phyloP scores from a whole-genome alignment of 495 filamentous ascomycete genomes.

The Xylaria longipes region DNA sequence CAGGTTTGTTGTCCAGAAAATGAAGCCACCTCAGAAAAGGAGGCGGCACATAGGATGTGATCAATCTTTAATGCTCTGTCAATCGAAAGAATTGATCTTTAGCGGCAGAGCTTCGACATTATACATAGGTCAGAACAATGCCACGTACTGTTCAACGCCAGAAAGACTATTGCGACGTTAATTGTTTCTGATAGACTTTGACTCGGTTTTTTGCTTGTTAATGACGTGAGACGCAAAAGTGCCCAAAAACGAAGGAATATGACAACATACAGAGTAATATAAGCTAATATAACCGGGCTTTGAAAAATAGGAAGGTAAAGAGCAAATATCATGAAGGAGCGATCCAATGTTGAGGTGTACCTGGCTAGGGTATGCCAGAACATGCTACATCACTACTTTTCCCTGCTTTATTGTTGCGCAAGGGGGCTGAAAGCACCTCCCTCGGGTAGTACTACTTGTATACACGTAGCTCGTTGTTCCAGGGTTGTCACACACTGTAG shows the following conservation, averaged over 20 bases:
- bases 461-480: neutral
- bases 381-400: neutral
- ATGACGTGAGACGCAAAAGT: neutral
- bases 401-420: neutral
- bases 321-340: neutral
- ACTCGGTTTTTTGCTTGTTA: neutral
- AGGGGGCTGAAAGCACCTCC: neutral
- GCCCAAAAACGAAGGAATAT: neutral
- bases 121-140: neutral
- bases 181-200: neutral
- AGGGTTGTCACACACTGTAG: neutral
- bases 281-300: too few relatives aligned
- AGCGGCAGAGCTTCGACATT: neutral
- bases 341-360: neutral
- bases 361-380: neutral
- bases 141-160: neutral
- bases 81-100: neutral
- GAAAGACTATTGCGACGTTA: too few relatives aligned
- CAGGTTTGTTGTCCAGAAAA: too few relatives aligned
- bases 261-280: neutral
- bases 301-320: neutral
- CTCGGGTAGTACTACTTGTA: neutral
- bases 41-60: too few relatives aligned
- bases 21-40: too few relatives aligned
- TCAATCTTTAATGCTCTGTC: too few relatives aligned